Percentiles rank a stretch among this genome's conserved stretches.
These are phyloP conservation scores for Echium plantagineum DNA, from an alignment of 257 asterid genomes.

Conservation along the genomic window DNA sequence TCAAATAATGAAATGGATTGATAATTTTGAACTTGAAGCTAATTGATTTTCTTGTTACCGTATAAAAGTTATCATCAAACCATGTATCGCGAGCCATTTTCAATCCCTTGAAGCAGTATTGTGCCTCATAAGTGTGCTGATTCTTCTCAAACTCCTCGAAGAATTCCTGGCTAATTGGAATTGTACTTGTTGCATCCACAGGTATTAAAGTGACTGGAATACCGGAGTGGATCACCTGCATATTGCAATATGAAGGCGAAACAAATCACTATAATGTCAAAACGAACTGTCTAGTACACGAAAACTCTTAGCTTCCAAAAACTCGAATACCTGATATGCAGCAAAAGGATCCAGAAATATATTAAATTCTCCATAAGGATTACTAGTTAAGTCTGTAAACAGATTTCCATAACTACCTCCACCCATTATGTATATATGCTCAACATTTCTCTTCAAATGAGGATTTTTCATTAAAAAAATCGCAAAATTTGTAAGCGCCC, in stretches of 20 bases:
- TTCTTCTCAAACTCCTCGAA: slow-evolving; percentile 48
- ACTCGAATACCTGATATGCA: slow-evolving; percentile 57
- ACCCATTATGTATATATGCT: slow-evolving; percentile 74
- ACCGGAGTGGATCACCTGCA: slow-evolving; percentile 77
- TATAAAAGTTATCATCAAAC: slow-evolving; percentile 43
- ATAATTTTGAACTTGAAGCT: background rate
- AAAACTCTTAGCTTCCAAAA: too few species aligned
- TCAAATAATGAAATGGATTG: background rate
- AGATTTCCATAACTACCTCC: slow-evolving; percentile 64
- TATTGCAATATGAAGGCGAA: too few species aligned
- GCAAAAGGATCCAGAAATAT: slow-evolving; percentile 83
- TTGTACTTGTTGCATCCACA: slow-evolving; percentile 82
- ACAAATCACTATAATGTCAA: too few species aligned
- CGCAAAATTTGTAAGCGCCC: slow-evolving; percentile 57
- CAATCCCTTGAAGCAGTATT: slow-evolving; percentile 68
- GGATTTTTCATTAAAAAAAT: slow-evolving; percentile 64
- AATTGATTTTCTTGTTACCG: slow-evolving; percentile 19
- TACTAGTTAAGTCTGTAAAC: slow-evolving; percentile 46
- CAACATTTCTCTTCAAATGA: slow-evolving; percentile 49
- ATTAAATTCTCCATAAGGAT: slow-evolving; percentile 80
- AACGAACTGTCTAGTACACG: too few species aligned
- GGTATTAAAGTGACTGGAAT: slow-evolving; percentile 78
- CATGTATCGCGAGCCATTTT: slow-evolving; percentile 65
- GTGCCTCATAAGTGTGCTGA: slow-evolving; percentile 69
- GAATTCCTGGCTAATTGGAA: slow-evolving; percentile 41